These are phyloP conservation scores for Spathaspora girioi DNA, from an alignment of 805 yeast genomes.

Conservation along the genomic window DNA sequence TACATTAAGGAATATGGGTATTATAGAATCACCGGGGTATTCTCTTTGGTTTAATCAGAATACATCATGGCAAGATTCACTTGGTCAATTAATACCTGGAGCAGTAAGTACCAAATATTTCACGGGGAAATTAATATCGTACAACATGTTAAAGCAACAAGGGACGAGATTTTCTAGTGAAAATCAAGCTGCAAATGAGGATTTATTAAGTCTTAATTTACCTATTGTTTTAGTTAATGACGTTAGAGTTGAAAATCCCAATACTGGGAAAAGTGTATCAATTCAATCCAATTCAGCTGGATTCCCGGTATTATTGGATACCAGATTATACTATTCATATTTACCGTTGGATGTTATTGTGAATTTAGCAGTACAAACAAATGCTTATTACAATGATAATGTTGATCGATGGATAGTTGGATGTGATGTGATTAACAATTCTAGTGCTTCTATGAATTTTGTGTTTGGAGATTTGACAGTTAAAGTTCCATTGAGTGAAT, in stretches of 20 bases:
- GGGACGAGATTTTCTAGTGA: slow-evolving; percentile 45
- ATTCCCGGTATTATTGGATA: slow-evolving; percentile 56
- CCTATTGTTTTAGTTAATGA: slow-evolving; percentile 29
- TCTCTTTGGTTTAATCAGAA: slow-evolving; percentile 26
- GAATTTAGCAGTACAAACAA: slow-evolving; percentile 63
- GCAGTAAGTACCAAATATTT: slow-evolving; percentile 48
- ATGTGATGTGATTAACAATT: slow-evolving; percentile 45
- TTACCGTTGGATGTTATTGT: slow-evolving; percentile 57
- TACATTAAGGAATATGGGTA: slow-evolving; percentile 13
- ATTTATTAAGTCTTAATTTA: slow-evolving; percentile 13
- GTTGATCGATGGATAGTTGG: slow-evolving; percentile 57
- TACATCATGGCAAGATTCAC: slow-evolving; percentile 7
- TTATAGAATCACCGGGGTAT: slow-evolving; percentile 28
- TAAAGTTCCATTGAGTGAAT: slow-evolving; percentile 45
- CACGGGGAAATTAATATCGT: slow-evolving; percentile 46
- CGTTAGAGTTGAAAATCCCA: slow-evolving; percentile 21
- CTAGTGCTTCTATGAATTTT: slow-evolving; percentile 51
- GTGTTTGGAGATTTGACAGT: slow-evolving; percentile 50
- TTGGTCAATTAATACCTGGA: slow-evolving; percentile 51
- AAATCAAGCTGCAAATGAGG: slow-evolving; percentile 8
- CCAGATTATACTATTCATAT: slow-evolving; percentile 46
- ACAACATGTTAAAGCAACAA: slow-evolving; percentile 44
- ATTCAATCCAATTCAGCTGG: slow-evolving; percentile 27
- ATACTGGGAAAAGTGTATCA: slow-evolving; percentile 32
- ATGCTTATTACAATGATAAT: slow-evolving; percentile 54